Percentiles rank a stretch among this genome's conserved stretches.
Conservation (phyloP, 352 stramenopile species). For the Globisporangium apiculatum region DNA sequence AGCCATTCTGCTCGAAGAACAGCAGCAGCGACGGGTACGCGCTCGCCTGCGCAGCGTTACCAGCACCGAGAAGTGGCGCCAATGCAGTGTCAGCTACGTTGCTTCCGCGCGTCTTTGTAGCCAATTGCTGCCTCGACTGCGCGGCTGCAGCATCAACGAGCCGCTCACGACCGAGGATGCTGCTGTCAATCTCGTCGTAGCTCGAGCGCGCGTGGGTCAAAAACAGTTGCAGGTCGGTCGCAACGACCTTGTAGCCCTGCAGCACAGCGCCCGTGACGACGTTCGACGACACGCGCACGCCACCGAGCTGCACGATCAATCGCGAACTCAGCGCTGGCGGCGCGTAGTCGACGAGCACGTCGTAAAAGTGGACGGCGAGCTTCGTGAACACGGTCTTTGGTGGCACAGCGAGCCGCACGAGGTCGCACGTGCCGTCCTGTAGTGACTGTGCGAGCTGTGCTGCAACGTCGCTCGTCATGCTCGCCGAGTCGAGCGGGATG, state of each 20-base stretch:
- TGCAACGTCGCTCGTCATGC: constrained; percentile 48
- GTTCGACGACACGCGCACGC: constrained; percentile 75
- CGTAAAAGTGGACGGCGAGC: constrained; percentile 82
- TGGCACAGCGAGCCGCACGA: constrained; percentile 54
- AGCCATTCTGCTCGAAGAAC: constrained; percentile 76
- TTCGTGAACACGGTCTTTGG: constrained; percentile 86
- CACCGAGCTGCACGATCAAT: constrained; percentile 71
- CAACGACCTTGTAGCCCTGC: constrained; percentile 82
- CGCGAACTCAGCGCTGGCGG: constrained; percentile 51
- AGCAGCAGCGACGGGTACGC: constrained; percentile 69
- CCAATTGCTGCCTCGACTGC: not conserved
- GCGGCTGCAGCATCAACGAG: constrained; percentile 18
- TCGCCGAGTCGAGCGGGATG: constrained; percentile 74
- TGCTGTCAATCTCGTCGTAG: constrained; percentile 69
- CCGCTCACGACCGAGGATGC: constrained; percentile 60
- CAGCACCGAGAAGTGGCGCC: not conserved
- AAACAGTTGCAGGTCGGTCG: constrained; percentile 64
- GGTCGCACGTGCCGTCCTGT: constrained; percentile 27
- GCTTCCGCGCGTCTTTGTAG: constrained; percentile 30
- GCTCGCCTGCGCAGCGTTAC: not conserved
- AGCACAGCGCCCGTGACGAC: constrained; percentile 80
- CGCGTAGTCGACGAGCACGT: constrained; percentile 75
- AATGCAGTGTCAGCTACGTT: constrained; percentile 22
- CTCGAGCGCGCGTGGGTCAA: constrained; percentile 49
- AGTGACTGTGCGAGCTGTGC: constrained; percentile 32